phyloP scores from a whole-genome alignment of 306 rosid genomes.

The Cucumis sativus region DNA sequence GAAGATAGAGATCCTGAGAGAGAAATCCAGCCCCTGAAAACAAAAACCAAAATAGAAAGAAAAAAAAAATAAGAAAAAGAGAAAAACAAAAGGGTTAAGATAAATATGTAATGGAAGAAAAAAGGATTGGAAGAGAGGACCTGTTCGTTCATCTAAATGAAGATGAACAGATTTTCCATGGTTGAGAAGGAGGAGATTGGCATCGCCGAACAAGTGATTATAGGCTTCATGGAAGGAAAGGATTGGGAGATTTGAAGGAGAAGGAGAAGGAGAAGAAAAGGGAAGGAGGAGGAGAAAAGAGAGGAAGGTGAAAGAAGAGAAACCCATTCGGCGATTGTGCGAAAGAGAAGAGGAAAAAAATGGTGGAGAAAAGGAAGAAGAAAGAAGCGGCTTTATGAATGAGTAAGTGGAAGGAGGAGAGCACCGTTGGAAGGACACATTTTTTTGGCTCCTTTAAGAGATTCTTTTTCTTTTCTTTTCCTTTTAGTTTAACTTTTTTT shows the following conservation, averaged over 20 bases:
- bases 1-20: constrained; percentile 55
- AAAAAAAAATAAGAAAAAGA: background rate
- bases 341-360: background rate
- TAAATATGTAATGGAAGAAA: background rate
- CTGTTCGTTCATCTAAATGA: constrained; percentile 70
- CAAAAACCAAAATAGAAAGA: background rate
- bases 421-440: background rate
- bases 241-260: constrained; percentile 35
- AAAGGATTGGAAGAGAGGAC: constrained; percentile 13
- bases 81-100: background rate
- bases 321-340: constrained; percentile 25
- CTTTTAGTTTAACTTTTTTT: too few relatives aligned
- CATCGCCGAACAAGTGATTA: constrained; percentile 69
- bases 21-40: constrained; percentile 58
- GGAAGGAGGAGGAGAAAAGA: background rate
- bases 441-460: background rate
- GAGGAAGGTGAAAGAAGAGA: constrained; percentile 1
- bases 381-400: background rate
- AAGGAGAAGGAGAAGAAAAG: constrained; percentile 31
- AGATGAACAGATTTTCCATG: constrained; percentile 83
- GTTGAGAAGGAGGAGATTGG: constrained; percentile 42
- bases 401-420: background rate
- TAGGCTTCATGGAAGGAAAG: constrained; percentile 77
- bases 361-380: background rate
- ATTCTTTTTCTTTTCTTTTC: background rate